Evolutionary conservation across 192 early-diverging fungal species (phyloP), one percentile per base, ranked within the genome.

Genomic region (Coemansia sp.): DNA sequence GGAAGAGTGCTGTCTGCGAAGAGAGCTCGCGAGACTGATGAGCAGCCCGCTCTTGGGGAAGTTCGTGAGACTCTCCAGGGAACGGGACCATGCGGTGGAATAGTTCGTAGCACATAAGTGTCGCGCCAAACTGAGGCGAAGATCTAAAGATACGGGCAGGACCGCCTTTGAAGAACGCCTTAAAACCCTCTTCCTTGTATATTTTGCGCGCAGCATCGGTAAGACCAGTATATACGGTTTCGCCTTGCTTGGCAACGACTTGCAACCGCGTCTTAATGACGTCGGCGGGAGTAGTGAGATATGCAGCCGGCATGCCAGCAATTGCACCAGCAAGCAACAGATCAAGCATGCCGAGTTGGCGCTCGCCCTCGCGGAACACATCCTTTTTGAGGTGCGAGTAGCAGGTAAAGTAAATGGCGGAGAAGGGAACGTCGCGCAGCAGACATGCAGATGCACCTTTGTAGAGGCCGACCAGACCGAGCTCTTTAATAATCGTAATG

Each of bases 211-310:
- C 87, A 11, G 92, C 93, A 81, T 96, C 94, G 2, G 82, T 21
- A 34, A 98, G 88, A 15, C 96, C 96, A 26, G 74, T 85, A 74
- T 96, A 96, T 2, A 84, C 83, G 5, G 93, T 93, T 73, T 96
- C 90, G 54, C 94, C 94, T 66, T 89, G 87, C 42, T 87, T 83
- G 26, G 94, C 94, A 58, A 93, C 91, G 25, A 96, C 96, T 78
- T 98, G 96, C 34, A 98, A 76, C 57, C 96, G 90, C 12, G 96
- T 98, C 82, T 98, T 97, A 82, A 98, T 96, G 25, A 98, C 96
- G 82, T 98, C 96, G 31, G 94, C 93, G 14, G 96, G 96, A 0
- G 96, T 98, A 31, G 94, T 94, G 31, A 98, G 87, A 83, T 96
- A 98, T 5, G 96, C 94, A 17, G 96, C 96, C 15, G 82, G 82